Evolutionary conservation across 495 filamentous ascomycete species (phyloP), one percentile per base, ranked within the genome.

Genomic region (Penicillium riverlandense): DNA sequence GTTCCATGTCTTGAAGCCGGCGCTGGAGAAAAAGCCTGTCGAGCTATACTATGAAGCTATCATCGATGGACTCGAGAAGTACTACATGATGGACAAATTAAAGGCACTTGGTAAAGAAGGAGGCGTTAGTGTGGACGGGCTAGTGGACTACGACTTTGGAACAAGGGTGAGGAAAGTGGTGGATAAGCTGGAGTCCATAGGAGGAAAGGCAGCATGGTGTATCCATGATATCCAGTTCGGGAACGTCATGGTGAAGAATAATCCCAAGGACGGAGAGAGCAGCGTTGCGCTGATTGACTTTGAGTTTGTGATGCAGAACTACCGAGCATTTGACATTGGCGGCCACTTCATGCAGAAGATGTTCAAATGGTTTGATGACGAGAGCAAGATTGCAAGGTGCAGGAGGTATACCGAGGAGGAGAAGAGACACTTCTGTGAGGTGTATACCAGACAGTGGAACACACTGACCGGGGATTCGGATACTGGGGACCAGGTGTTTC

Each of bases 291-390:
- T 63, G 11, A 55, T 63, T 37, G 60, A 63, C 37, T 61, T 63
- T 27, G 60, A 63, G 40, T 61, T 61, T 16, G 60, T 59, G 13
- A 49, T 61, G 35, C 52, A 38, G 29, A 63, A 63, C 16, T 63
- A 57, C 40, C 55, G 60, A 45, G 60, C 58, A 2, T 59, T 63
- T 39, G 60, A 63, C 22, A 57, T 63, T 12, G 60, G 60, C 27
- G 60, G 60, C 30, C 60, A 63, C 38, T 63, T 63, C 32, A 53
- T 63, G 60, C 60, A 63, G 33, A 63, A 63, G 46, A 59, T 61
- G 52, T 63, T 63, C 50, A 53, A 57, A 22, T 63, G 60, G 60
- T 61, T 61, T 47, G 58, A 61, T 14, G 45, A 59, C 15, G 58
- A 61, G 40, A 55, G 31, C 47, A 61, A 43, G 38, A 59, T 61